Base-by-base conservation (phyloP, 2,329 filamentous ascomycete species). In the Fonsecaea monophora region DNA sequence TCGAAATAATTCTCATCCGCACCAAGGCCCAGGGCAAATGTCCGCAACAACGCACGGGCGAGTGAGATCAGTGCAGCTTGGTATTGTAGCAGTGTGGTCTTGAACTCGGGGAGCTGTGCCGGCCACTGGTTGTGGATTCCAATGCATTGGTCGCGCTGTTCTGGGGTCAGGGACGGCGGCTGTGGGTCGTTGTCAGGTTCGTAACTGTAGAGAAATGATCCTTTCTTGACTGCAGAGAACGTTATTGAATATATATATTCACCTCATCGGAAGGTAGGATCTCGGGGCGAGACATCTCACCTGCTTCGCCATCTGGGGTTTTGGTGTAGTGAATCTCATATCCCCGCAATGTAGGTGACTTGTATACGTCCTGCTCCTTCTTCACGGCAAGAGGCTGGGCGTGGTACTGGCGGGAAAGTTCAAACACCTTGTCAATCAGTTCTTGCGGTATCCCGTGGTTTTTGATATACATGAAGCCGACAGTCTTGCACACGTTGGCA, bases 1-100 rank as follows among this genome's bases (percentile, higher is more conserved):
- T 88, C 85, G 72, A 88, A 88, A 62, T 84, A 83, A 37, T 80
- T 72, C 71, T 89, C 86, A 0, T 81, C 78, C 1, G 88, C 76
- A 8, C 81, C 80, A 1, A 89, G 77, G 3, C 82, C 83, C 2
- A 89, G 77, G 0, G 86, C 85, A 70, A 89, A 86, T 4, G 81
- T 76, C 6, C 79, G 77, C 1, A 85, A 80, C 45, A 89, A 73
- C 40, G 78, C 80, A 30, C 86, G 79, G 1, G 85, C 82, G 0
- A 88, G 77, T 0, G 70, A 76, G 12, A 89, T 64, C 61, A 75
- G 70, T 3, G 56, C 38, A n/a, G 53, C 57, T 53, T 75, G 73
- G 4, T 54, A 48, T 37, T 64, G 18, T 0, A 66, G 65, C 15
- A 71, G 62, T 10, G 50, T 60, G 21, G 48, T 53, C 55, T 54